Base-by-base conservation (phyloP, 2,329 filamentous ascomycete species). In the Claviceps monticola region DNA sequence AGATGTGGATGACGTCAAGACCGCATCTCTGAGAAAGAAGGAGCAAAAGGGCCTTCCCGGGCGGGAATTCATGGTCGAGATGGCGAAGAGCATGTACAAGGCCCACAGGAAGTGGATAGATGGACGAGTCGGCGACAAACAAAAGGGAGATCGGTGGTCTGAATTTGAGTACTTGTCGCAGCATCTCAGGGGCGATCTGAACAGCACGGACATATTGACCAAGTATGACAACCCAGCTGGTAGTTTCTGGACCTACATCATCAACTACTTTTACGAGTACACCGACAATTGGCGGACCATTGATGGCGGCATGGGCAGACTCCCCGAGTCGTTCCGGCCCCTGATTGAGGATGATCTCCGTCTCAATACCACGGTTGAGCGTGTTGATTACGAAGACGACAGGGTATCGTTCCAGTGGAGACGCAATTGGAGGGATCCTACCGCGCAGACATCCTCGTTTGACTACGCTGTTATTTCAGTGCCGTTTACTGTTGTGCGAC, bases 391-490 rank as follows among this genome's bases (percentile, higher is more conserved):
- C 62, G n/a, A 46, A 2, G 26, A 36, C 44, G 11, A 36, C 2
- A 65, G 67, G 52, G 72, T 86, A 5, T 74, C 74, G 1, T 69
- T 87, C 2, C 70, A 75, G 21, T 84, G 78, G 74, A 74, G 75
- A 52, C 55, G 69, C 53, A 65, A 71, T 42, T 69, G 65, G 56
- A 72, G 60, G 45, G 64, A 66, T 39, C 51, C 56, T n/a, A 58
- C 58, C 54, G 66, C 72, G 60, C 55, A 77, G 49, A 74, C 67
- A 45, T 68, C 74, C 29, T 71, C 73, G 2, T 83, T 78, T 59
- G 82, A 87, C 65, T 86, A 86, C 61, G 76, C 79, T 29, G 69
- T 86, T 16, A 71, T 86, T 7, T 71, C 80, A 0, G 74, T 75
- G 0, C 83, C 83, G 0, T 85, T 86, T 64, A 75, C 76, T 46